phyloP scores from a whole-genome alignment of 2,329 filamentous ascomycete species.

The Annulohypoxylon truncatum region DNA sequence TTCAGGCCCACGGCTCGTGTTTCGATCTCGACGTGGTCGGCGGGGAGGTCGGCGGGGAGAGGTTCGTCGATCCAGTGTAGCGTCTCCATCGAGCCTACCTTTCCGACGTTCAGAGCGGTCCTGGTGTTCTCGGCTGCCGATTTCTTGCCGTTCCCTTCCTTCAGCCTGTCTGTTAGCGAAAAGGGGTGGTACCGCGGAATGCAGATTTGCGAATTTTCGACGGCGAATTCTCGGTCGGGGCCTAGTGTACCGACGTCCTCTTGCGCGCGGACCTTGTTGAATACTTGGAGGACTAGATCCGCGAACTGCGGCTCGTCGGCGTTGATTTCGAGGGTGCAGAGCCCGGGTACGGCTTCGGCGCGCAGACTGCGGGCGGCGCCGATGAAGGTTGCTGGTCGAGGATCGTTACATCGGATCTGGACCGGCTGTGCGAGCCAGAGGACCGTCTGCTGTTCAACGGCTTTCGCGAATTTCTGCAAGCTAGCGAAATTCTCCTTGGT shows the following conservation, averaged over 20 bases:
- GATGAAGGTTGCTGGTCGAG: slow-evolving; percentile 46
- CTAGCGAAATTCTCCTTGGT: slow-evolving; percentile 30
- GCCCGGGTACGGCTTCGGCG: slow-evolving; percentile 45
- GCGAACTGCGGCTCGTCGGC: slow-evolving; percentile 27
- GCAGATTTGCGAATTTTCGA: slow-evolving; percentile 44
- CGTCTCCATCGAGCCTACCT: slow-evolving; percentile 36
- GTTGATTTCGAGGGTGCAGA: slow-evolving; percentile 50
- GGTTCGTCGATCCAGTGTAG: slow-evolving; percentile 39
- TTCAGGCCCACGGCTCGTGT: slow-evolving; percentile 37
- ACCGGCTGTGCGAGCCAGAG: slow-evolving; percentile 51
- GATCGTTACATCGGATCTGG: slow-evolving; percentile 47
- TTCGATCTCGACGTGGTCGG: slow-evolving; percentile 36
- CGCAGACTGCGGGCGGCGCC: slow-evolving; percentile 49
- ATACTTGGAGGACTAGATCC: slow-evolving; percentile 37
- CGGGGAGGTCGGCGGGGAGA: background rate
- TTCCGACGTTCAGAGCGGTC: slow-evolving; percentile 31
- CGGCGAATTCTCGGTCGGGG: slow-evolving; percentile 50
- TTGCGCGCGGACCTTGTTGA: slow-evolving; percentile 40
- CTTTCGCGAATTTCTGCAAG: slow-evolving; percentile 33
- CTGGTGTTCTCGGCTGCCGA: slow-evolving; percentile 21
- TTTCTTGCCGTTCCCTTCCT: background rate
- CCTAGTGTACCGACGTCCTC: slow-evolving; percentile 39
- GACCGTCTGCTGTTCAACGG: slow-evolving; percentile 33
- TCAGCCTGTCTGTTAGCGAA: slow-evolving; percentile 42
- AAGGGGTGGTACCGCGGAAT: slow-evolving; percentile 47